Percentiles rank a stretch among this genome's conserved stretches.
phyloP scores from a whole-genome alignment of 2,329 filamentous ascomycete genomes.

The Colletotrichum karsti region DNA sequence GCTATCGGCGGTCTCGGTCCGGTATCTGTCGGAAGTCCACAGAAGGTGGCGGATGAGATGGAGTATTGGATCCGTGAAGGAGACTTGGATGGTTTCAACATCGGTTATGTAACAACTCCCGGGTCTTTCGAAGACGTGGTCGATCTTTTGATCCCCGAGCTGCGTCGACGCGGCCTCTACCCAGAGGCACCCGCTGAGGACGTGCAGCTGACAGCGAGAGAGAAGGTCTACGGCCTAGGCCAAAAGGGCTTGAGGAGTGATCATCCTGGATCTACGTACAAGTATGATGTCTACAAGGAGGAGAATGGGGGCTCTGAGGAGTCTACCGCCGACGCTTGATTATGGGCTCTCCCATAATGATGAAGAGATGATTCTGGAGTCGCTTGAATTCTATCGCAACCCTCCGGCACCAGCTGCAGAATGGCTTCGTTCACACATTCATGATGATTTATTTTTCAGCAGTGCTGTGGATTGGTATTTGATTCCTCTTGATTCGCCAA shows the following conservation, averaged over 20 bases:
- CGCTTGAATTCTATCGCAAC: too few relatives aligned
- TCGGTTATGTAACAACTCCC: slow-evolving; percentile 52
- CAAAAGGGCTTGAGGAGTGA: slow-evolving; percentile 65
- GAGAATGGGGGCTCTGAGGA: slow-evolving; percentile 38
- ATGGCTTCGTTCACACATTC: too few relatives aligned
- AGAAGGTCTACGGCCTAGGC: slow-evolving; percentile 70
- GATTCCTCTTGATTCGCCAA: too few relatives aligned
- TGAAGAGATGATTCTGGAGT: too few relatives aligned
- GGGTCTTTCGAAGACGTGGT: slow-evolving; percentile 44
- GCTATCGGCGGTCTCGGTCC: slow-evolving; percentile 50
- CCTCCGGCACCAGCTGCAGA: too few relatives aligned
- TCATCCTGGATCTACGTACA: slow-evolving; percentile 67
- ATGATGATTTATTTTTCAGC: too few relatives aligned
- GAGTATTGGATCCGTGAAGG: slow-evolving; percentile 53
- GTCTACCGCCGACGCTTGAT: not conserved
- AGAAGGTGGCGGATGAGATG: slow-evolving; percentile 53
- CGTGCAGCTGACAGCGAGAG: slow-evolving; percentile 58
- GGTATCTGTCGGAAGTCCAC: slow-evolving; percentile 45
- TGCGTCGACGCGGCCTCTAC: slow-evolving; percentile 39
- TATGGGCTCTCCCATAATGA: not conserved
- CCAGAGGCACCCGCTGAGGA: slow-evolving; percentile 38
- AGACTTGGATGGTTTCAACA: slow-evolving; percentile 50
- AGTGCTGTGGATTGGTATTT: too few relatives aligned
- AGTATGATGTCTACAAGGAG: slow-evolving; percentile 69
- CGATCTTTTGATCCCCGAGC: slow-evolving; percentile 39